These are phyloP conservation scores for Eudorina sp. DNA, from an alignment of 139 green algal genomes.

Conservation along the genomic window DNA sequence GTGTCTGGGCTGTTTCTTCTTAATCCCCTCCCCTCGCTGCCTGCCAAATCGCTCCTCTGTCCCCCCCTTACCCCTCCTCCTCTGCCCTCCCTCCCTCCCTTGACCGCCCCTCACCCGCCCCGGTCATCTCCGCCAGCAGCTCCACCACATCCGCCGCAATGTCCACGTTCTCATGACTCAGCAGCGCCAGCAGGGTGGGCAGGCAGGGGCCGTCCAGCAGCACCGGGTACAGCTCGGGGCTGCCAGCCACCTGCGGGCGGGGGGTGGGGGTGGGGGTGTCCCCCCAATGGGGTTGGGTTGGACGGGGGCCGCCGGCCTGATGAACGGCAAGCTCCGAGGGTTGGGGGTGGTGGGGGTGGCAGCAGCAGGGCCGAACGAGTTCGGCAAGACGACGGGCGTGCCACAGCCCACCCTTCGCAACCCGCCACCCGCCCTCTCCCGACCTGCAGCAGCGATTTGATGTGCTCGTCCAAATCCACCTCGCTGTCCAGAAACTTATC, in stretches of 20 bases:
- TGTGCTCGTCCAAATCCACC: constrained; percentile 92
- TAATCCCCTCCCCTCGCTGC: too few species aligned
- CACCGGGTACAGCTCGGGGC: constrained; percentile 88
- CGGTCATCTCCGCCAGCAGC: constrained; percentile 93
- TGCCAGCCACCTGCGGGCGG: constrained; percentile 50
- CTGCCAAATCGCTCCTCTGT: neutral
- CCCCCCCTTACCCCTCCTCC: neutral
- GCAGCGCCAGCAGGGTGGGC: constrained; percentile 82
- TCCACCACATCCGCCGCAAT: constrained; percentile 84
- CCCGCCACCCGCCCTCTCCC: too few species aligned
- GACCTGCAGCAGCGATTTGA: constrained; percentile 74
- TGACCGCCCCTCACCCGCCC: constrained; percentile 72
- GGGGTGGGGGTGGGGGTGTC: too few species aligned
- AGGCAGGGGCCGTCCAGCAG: constrained; percentile 80
- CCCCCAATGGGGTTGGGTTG: too few species aligned
- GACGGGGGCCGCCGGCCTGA: too few species aligned
- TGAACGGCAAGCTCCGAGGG: too few species aligned
- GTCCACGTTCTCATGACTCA: constrained; percentile 96
- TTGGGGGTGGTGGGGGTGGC: too few species aligned
- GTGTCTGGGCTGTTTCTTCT: too few species aligned
- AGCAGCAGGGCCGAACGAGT: too few species aligned
- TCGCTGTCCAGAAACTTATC: constrained; percentile 96
- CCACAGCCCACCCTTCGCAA: too few species aligned
- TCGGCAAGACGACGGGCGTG: too few species aligned
- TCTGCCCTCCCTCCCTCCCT: neutral